Base-by-base conservation (phyloP, 2,329 filamentous ascomycete genomes). In the Elsinoe batatas region DNA sequence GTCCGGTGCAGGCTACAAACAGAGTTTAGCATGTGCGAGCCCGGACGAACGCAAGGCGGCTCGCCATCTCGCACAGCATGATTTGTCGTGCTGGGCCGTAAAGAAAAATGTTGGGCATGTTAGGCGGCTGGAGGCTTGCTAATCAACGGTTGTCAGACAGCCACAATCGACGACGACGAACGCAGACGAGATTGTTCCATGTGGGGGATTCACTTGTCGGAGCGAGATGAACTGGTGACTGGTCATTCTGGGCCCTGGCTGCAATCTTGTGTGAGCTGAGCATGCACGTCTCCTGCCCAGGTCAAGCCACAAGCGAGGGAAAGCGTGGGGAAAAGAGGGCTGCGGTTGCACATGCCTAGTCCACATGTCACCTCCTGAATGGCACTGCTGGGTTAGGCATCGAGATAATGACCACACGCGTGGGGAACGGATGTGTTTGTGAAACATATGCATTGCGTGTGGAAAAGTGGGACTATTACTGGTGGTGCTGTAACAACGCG, bases 381-480 rank as follows among this genome's bases (percentile, higher is more conserved):
- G 26, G 30, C 26, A 35, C 44, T 33, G 22, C 26, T 33, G 17
- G 15, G 44, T 20, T 33, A 33, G 30, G 47, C 47, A 38, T 18
- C 47, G 22, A 38, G 18, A 35, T 36, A 33, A 13, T 49, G 8
- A 2, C 12, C 30, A 15, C 13, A 40, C 37, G 13, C 30, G 26
- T 26, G 44, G 40, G 44, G 15, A 35, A 17, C 5, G 37, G 37
- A 18, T 40, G 18, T 33, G 13, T 33, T 33, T 54, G 38, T 54
- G 51, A 54, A 54, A 54, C 51, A 42, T 5, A 35, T 43, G 37
- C 35, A 33, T 54, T 54, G 51, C 51, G 26, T 33, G 20, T 30
- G 26, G 26, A 18, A 43, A 54, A 54, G 51, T 54, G 51, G 51
- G 51, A 42, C 51, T 54, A 54, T 54, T 54, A 54, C 49, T 53